Evolutionary conservation across 257 asterid species (phyloP), one percentile per base, ranked within the genome.

Genomic region (Solanum sparsipilum): DNA sequence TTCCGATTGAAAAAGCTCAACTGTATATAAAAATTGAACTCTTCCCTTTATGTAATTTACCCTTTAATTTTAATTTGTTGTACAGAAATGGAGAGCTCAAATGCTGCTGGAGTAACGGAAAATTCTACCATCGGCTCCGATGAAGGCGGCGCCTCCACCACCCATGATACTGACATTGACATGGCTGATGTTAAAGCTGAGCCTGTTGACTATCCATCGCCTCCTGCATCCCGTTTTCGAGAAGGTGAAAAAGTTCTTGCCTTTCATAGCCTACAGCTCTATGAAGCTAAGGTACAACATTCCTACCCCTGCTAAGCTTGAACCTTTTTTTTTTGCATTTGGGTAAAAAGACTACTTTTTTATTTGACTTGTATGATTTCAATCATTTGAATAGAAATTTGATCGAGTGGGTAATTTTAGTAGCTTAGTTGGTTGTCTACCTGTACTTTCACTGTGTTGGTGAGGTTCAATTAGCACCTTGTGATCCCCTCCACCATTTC

Each of bases 171-270:
- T 1, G 91, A 90, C 67, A 87, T 63, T 29, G 87, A 58, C 83
- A 58, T 46, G 56, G 89, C 48, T 31, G 87, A 67, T 56, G 70
- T 29, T 86, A 71, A 9, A 31, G 88, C 86, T 84, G 92, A 90
- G 67, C 92, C 7, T 73, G 20, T 39, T 76, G 84, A 31, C 4
- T 35, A 7, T 15, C 35, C 34, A 25, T 9, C 63, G 13, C 79
- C 44, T 32, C 27, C 78, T 15, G 35, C 78, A 32, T 34, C 78
- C 88, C 91, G 90, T 75, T 95, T 90, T 76, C 87, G 72, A 76
- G 92, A 86, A 84, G 97, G 97, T 39, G 98, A 96, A 88, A 84
- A n/a, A 39, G 99, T 96, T 88, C 92, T 96, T 21, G 96, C 95
- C 81, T 93, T 52, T 85, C 95, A 91, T 86, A 90, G 92, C 76